Evolutionary conservation across 805 yeast species (phyloP), one percentile per base, ranked within the genome.

Genomic region (Lachancea nothofagi): DNA sequence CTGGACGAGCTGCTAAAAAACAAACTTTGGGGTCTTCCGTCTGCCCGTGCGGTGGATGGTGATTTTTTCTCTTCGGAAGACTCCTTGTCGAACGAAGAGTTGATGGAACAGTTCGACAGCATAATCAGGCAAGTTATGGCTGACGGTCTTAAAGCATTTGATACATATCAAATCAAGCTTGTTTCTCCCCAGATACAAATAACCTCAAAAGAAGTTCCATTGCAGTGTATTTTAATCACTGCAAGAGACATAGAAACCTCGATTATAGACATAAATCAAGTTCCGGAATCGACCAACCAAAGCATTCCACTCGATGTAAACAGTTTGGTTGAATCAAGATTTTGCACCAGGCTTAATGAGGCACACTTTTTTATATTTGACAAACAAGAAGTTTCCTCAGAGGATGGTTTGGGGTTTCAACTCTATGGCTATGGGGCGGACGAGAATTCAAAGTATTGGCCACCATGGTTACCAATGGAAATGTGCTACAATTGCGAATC

Each of bases 401-500:
- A 57, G 6, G 64, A 61, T 13, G 57, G 53, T 17, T 62, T 62
- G 40, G 60, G 59, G 10, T 54, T 65, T 20, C 59, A 56, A 33
- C 19, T 28, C 20, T 47, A 50, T 30, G 54, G 58, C 10, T 58
- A 57, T 30, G 58, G 65, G 6, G 48, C 55, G 33, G 55, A 59
- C 9, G 48, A 44, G 4, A 45, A 48, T 7, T 45, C 54, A 1
- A 45, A 38, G 22, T 49, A 58, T 53, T 80, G 86, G 86, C 84
- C 86, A 0, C 86, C 86, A 0, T 72, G 75, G 71, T 49, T 80
- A 15, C 83, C 84, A 0, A 49, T 77, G 38, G 88, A 80, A 53
- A 69, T 76, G 49, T 76, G 82, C 52, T 75, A 74, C 47, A 71
- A 72, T 33, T 66, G 72, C 8, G 64, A 66, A 0, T 34, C 63